These are phyloP conservation scores for Blastobotrys serpentis DNA, from an alignment of 1,139 yeast species.

Conservation along the genomic window DNA sequence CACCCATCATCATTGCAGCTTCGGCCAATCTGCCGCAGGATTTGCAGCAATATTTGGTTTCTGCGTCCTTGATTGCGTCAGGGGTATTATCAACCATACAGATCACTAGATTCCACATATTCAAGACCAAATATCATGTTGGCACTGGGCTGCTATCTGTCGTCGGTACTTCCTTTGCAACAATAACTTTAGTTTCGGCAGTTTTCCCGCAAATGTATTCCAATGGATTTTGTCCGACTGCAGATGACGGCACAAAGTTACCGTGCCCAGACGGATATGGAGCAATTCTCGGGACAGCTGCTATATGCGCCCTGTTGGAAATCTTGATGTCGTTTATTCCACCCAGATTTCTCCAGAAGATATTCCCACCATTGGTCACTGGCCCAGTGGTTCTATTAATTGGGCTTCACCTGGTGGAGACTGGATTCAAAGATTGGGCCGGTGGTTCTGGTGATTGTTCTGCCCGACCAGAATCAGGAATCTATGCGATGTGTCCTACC, in stretches of 20 bases:
- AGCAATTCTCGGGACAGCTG: constrained; percentile 75
- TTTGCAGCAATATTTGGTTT: constrained; percentile 67
- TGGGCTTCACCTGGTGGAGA: constrained; percentile 63
- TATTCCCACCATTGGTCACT: constrained; percentile 87
- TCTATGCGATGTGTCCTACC: constrained; percentile 47
- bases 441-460: constrained; percentile 68
- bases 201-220: constrained; percentile 79
- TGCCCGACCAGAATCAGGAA: constrained; percentile 45
- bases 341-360: constrained; percentile 60
- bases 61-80: constrained; percentile 71
- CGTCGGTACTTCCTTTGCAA: constrained; percentile 87
- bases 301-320: constrained; percentile 72
- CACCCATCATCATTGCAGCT: constrained; percentile 68
- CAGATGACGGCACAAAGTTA: constrained; percentile 57
- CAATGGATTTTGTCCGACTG: constrained; percentile 64
- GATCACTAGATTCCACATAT: constrained; percentile 76
- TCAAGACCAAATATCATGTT: constrained; percentile 65
- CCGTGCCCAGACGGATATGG: constrained; percentile 93
- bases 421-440: constrained; percentile 81
- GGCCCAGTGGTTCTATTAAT: constrained; percentile 88
- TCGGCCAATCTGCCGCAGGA: constrained; percentile 56
- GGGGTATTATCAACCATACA: constrained; percentile 74
- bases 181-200: constrained; percentile 72
- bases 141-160: constrained; percentile 89
- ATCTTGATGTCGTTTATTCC: constrained; percentile 73